A percentile compares a stretch with the other conserved stretches of the same genome.
These are phyloP conservation scores for Flaveria brownii DNA, from an alignment of 129 eudicot species.

Conservation along the genomic window DNA sequence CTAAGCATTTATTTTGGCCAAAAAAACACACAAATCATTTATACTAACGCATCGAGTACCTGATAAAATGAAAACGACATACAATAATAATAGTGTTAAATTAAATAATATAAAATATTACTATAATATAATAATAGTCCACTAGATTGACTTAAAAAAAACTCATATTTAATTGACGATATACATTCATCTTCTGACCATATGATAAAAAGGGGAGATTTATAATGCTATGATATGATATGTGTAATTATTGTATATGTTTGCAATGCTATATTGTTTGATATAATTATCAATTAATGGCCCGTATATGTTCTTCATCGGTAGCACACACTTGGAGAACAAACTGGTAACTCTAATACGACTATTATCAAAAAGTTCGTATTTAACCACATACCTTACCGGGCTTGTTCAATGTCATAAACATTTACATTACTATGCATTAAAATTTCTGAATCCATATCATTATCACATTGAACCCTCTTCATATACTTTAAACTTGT, in stretches of 20 bases:
- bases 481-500: too few species aligned
- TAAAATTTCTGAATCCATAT: too few species aligned
- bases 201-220: background rate
- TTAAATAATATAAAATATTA: background rate
- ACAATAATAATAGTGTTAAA: conserved; percentile 17
- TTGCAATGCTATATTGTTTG: background rate
- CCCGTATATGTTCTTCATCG: too few species aligned
- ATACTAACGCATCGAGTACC: background rate
- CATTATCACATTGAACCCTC: too few species aligned
- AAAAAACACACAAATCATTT: background rate
- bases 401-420: too few species aligned
- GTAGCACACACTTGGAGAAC: too few species aligned
- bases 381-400: too few species aligned
- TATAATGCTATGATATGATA: background rate
- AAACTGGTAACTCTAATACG: too few species aligned
- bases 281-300: too few species aligned
- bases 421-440: too few species aligned
- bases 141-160: background rate
- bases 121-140: background rate
- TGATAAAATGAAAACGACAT: conserved; percentile 16
- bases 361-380: too few species aligned
- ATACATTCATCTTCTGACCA: too few species aligned
- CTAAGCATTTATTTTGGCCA: conserved; percentile 6
- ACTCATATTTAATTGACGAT: background rate
- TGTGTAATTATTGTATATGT: background rate